Base-by-base conservation (phyloP, 2,329 filamentous ascomycete species). In the Macrophomina pseudophaseolina region DNA sequence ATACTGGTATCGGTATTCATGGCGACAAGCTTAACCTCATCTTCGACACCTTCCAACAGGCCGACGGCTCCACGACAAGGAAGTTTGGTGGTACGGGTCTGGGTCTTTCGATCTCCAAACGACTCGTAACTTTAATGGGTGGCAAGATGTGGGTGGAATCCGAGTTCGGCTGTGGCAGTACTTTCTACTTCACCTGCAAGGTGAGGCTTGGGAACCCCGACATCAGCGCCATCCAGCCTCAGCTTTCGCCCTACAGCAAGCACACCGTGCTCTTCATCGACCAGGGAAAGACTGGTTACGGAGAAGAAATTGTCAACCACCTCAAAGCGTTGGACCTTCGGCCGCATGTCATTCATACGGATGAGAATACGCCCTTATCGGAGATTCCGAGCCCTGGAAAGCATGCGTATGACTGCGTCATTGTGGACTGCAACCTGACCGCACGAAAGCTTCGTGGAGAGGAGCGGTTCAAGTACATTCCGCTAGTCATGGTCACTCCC, bases 31-130 rank as follows among this genome's bases (percentile, higher is more conserved):
- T 98, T 64, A 93, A 97, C 76, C 85, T 98, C 71, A 98, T 99
- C 76, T 98, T 99, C 80, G 95, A 98, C 80, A 98, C 94, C 0
- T 98, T 98, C 88, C 94, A 97, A 79, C 95, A 98, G 82, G 95
- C 95, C 23, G 95, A 98, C 77, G 94, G 94, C 44, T 97, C 94
- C 40, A 98, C 96, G 78, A 98, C 94, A 1, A 88, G 94, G 72
- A 95, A 96, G 77, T 98, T 98, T 77, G 94, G 94, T 73, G 94
- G 94, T 72, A 98, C 95, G 6, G 94, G 94, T 72, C 87, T 98
- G 9, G 94, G 94, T 71, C 82, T 98, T 32, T 97, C 94, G 16
- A 98, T 98, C 74, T 98, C 94, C 33, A 96, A 97, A 82, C 88
- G 94, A 71, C 86, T 98, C 35, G 94, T 98, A 65, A 97, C 94